Conservation (phyloP, 257 asterid species). For the Verbena officinalis region DNA sequence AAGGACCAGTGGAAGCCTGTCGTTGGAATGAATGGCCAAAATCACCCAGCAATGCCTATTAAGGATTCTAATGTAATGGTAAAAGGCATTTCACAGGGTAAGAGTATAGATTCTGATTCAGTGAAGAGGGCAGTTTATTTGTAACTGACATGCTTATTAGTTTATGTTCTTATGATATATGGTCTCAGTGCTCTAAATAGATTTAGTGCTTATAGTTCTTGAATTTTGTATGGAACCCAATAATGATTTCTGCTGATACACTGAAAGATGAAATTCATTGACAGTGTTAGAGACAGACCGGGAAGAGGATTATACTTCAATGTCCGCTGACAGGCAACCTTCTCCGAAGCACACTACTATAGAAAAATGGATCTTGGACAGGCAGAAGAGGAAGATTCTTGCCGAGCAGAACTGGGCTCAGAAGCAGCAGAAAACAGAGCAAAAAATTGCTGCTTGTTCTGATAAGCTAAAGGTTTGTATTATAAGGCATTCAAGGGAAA, state of each 20-base stretch:
- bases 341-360: slow-evolving; percentile 78
- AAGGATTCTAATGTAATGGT: slow-evolving; percentile 49
- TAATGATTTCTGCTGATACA: slow-evolving; percentile 26
- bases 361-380: slow-evolving; percentile 78
- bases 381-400: slow-evolving; percentile 64
- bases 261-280: slow-evolving; percentile 29
- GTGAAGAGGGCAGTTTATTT: slow-evolving; percentile 8
- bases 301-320: slow-evolving; percentile 63
- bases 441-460: slow-evolving; percentile 71
- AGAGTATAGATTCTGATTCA: slow-evolving; percentile 19
- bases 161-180: slow-evolving; percentile 10
- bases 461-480: slow-evolving; percentile 76
- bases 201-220: not conserved
- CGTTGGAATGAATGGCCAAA: slow-evolving; percentile 59
- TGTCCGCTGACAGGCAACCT: slow-evolving; percentile 57
- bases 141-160: not conserved
- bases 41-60: slow-evolving; percentile 42
- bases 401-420: slow-evolving; percentile 67
- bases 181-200: slow-evolving; percentile 22
- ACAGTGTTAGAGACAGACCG: slow-evolving; percentile 55
- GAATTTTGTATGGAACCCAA: slow-evolving; percentile 3
- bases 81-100: slow-evolving; percentile 52
- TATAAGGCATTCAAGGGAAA: slow-evolving; percentile 23
- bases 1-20: slow-evolving; percentile 86
- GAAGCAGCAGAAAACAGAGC: slow-evolving; percentile 79